Base-by-base conservation (phyloP, 1,139 yeast species). In the Suhomyces bokatorum region DNA sequence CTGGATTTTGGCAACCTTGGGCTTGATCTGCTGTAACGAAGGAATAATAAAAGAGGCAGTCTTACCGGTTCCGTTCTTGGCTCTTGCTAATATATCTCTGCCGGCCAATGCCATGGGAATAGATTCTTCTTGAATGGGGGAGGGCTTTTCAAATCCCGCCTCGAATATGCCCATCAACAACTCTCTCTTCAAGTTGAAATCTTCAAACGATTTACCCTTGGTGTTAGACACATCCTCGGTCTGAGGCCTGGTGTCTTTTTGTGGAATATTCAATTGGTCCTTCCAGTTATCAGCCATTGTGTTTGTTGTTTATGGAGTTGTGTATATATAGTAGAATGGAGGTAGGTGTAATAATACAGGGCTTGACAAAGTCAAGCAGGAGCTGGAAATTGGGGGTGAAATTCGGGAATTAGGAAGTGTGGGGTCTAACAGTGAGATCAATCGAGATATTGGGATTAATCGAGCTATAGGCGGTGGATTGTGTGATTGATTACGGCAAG, bases 11-110 rank as follows among this genome's bases (percentile, higher is more conserved):
- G 85, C 80, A 44, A 83, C 59, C 63, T 88, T 87, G 42, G 98
- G 93, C 67, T 91, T 88, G 51, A 87, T 76, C 60, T 83, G 83
- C 65, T 89, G 95, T 57, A 89, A 78, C 37, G 91, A 79, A 32
- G 97, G 97, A 57, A 89, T 88, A 40, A 86, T 85, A 65, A 93
- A 93, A 8, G 99, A 95, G 1, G 98, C 99, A 7, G 99, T 93
- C 66, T 93, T 93, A 57, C 99, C 99, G 1, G 99, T 93, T 55
- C 99, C 99, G 66, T 95, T 95, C 66, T 93, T 95, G 39, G 99
- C 99, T 70, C 99, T 82, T 13, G 99, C 99, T 54, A 93, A 79
- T 51, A 95, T 87, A 68, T 93, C 99, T 71, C 97, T 83, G 42
- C 99, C 98, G 40, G 95, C 86, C 42, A 93, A 77, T 1, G 98